Evolutionary conservation across 2,329 filamentous ascomycete species (phyloP), one percentile per base, ranked within the genome.

Genomic region (Nigrospora oryzae): DNA sequence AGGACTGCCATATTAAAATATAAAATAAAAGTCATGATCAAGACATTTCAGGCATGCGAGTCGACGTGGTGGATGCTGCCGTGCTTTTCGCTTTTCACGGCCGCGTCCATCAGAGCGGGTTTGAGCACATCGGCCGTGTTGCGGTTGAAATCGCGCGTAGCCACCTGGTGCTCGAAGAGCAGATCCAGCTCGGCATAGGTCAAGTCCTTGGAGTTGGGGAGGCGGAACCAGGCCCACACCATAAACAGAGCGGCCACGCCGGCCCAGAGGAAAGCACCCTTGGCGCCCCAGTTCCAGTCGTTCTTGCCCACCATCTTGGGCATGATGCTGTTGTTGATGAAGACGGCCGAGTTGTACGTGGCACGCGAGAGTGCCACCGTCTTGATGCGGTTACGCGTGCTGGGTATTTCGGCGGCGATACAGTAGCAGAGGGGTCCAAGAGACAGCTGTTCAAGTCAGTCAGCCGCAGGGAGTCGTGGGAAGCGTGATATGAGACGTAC

Each of bases 231-330:
- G 2, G 38, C 39, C 45, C 45, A 47, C 4, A 36, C 19, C 34
- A 47, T n/a, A 14, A 47, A 44, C 6, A 44, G 17, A 15, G 42
- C 34, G 7, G 40, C 38, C 6, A 47, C 37, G 11, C 46, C 46
- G 5, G 46, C 46, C 42, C 46, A 47, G 38, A 47, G 33, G 32
- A 47, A 47, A 13, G 38, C 38, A 3, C 46, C 42, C 30, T 47
- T 44, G 17, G 38, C 42, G 14, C 38, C 42, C 46, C 46, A 47
- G 34, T 42, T 42, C 46, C 42, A 44, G 14, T 44, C 38, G 30
- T 42, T 42, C 28, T 34, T 32, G 30, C 38, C 38, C 7, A 47
- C 46, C 28, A 47, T 47, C 34, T 41, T 42, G 14, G 46, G 38
- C 46, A 47, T 47, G 30, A 44, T 36, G 19, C 42, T 31, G 31